Evolutionary conservation across 257 asterid species (phyloP), one percentile per base, ranked within the genome.

Genomic region (Rauvolfia tetraphylla): DNA sequence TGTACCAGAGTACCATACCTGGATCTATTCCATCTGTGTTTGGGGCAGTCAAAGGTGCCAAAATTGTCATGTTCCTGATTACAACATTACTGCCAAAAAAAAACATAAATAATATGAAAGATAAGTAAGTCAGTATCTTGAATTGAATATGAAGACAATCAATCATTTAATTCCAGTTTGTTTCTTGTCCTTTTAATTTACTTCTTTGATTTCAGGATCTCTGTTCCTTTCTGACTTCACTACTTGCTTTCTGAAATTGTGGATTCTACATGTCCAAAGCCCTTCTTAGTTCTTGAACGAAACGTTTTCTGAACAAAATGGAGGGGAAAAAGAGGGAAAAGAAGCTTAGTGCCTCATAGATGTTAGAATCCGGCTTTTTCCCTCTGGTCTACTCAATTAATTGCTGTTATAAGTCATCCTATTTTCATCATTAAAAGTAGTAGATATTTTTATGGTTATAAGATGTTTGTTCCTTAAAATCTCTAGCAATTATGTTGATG

Each of bases 11-110:
- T 41, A 23, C 23, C 20, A 76, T 89, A 93, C 98, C 98, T 88
- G 96, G 94, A 78, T 95, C 99, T 59, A 95, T 91, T 49, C 98
- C 99, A 80, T 95, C 99, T 2, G 99, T 95, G 77, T 95, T 95
- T 59, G 99, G 99, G 51, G 99, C 96, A 41, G 87, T 83, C 22
- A 90, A 86, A 68, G 99, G 99, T 59, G 99, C 97, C 93, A 95
- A 90, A 78, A 95, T 91, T 71, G 96, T 95, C 96, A 95, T 91
- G 85, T 90, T 80, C 83, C 71, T 90, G 71, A 95, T 86, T 76
- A 92, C 93, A 72, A 95, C 88, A 79, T 95, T 89, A 83, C 98
- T 95, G 93, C 29, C 80, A 61, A 72, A 75, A 82, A 46, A 46
- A 3, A n/a, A n/a, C n/a, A n/a, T n/a, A n/a, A n/a, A n/a, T n/a